Evolutionary conservation across 495 filamentous ascomycete species (phyloP).

Genomic region (Talaromyces stipitatus): DNA sequence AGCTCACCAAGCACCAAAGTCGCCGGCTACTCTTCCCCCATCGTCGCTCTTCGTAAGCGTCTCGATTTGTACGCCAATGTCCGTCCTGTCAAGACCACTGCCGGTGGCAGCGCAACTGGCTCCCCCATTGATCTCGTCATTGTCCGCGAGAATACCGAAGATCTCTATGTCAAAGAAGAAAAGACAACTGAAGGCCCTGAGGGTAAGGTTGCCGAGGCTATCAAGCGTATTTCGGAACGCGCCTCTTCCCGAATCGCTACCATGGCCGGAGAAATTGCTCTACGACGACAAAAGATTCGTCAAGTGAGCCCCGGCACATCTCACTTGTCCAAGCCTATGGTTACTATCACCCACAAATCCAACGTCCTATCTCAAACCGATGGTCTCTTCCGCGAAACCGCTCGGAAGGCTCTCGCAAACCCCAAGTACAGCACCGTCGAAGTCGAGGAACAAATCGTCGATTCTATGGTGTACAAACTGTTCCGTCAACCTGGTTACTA

Average conservation of each 20-base stretch:
- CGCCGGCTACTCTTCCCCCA: conserved; percentile 92
- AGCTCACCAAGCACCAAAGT: conserved; percentile 81
- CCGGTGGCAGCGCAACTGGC: conserved; percentile 38
- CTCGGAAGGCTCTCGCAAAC: conserved; percentile 59
- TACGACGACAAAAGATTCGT: conserved; percentile 76
- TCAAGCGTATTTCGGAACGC: conserved; percentile 88
- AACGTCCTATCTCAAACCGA: conserved; percentile 97
- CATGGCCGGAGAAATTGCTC: conserved; percentile 91
- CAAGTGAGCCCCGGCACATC: conserved; percentile 29
- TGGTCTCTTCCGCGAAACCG: conserved; percentile 83
- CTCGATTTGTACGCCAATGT: conserved; percentile 97
- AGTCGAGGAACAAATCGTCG: conserved; percentile 97
- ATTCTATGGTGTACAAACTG: conserved; percentile 98
- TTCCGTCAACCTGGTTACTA: conserved; percentile 91
- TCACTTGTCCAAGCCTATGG: conserved; percentile 57
- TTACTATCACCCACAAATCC: conserved; percentile 97
- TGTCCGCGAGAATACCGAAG: conserved; percentile 97
- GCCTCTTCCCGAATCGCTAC: conserved; percentile 77
- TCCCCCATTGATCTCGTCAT: conserved; percentile 90
- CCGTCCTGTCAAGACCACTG: conserved; percentile 84
- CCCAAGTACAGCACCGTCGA: conserved; percentile 52
- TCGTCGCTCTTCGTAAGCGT: conserved; percentile 92
- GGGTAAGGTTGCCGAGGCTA: conserved; percentile 89
- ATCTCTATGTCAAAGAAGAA: conserved; percentile 98
- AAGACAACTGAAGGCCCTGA: conserved; percentile 60